phyloP scores from a whole-genome alignment of 352 stramenopile species.

The Pythium volutum region DNA sequence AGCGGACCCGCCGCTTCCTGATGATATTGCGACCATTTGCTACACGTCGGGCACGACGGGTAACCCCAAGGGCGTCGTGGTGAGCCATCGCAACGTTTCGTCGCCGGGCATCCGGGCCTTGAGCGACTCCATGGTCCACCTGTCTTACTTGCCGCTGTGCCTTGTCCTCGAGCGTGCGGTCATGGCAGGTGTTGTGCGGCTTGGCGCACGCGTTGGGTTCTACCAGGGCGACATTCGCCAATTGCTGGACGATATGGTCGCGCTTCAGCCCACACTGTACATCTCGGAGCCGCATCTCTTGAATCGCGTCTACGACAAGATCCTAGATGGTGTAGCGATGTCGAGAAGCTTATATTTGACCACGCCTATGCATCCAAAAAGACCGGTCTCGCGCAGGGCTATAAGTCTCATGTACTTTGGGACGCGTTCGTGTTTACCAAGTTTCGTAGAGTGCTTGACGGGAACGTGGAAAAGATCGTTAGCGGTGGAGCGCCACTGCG shows the following conservation, averaged over 20 bases:
- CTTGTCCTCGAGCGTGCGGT: constrained; percentile 95
- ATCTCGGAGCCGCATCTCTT: constrained; percentile 90
- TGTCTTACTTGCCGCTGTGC: constrained; percentile 92
- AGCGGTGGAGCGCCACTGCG: constrained; percentile 94
- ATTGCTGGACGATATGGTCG: constrained; percentile 92
- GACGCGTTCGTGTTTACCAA: constrained; percentile 95
- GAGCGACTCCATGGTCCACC: constrained; percentile 18
- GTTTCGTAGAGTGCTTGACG: constrained; percentile 88
- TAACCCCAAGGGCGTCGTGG: constrained; percentile 64
- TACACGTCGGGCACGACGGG: constrained; percentile 78
- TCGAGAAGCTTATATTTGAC: constrained; percentile 39
- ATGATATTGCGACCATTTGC: constrained; percentile 91
- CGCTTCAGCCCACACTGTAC: constrained; percentile 89
- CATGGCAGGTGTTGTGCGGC: constrained; percentile 77
- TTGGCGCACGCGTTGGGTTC: constrained; percentile 68
- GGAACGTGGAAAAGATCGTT: constrained; percentile 88
- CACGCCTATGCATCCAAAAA: constrained; percentile 60
- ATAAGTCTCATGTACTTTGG: constrained; percentile 78
- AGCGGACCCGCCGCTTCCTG: constrained; percentile 39
- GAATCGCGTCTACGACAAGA: constrained; percentile 86
- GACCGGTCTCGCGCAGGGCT: constrained; percentile 57
- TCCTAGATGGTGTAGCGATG: constrained; percentile 37
- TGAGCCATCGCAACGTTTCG: constrained; percentile 50
- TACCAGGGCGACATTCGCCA: constrained; percentile 80
- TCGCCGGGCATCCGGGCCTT: constrained; percentile 32